These are phyloP conservation scores for Hydrangea macrophylla DNA, from an alignment of 148 eudicot genomes.

Conservation along the genomic window DNA sequence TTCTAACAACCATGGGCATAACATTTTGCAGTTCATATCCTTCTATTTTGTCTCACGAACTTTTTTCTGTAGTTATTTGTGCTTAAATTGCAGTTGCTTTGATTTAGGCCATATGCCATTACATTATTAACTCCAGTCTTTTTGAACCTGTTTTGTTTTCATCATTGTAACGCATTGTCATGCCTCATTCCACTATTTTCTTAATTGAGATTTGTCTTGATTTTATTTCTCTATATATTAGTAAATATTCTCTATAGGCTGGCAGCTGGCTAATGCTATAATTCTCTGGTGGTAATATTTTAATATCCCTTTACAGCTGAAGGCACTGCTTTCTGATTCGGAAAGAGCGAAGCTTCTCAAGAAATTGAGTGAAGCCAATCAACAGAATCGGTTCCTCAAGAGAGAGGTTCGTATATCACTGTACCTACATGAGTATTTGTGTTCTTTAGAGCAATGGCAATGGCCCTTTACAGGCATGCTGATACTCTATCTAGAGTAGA, in stretches of 20 bases:
- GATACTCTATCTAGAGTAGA: too few species aligned
- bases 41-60: not conserved
- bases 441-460: too few species aligned
- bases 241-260: not conserved
- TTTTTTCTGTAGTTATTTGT: not conserved
- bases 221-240: constrained; percentile 1
- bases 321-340: constrained; percentile 64
- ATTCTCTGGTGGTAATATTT: not conserved
- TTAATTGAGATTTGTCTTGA: not conserved
- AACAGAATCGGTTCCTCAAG: constrained; percentile 83
- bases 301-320: constrained; percentile 46
- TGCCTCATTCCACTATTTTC: not conserved
- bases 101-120: not conserved
- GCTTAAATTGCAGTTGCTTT: not conserved
- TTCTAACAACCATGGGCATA: too few species aligned
- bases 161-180: not conserved
- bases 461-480: too few species aligned
- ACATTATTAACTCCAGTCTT: not conserved
- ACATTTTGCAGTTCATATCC: too few species aligned
- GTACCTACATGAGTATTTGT: too few species aligned
- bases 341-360: constrained; percentile 74
- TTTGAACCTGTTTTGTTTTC: not conserved
- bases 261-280: not conserved
- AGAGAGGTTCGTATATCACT: constrained; percentile 60
- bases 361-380: constrained; percentile 98